A percentile compares a stretch with the other conserved stretches of the same genome.
phyloP scores from a whole-genome alignment of 1,284 basidiomycete genomes.

The Heterobasidion irregulare region DNA sequence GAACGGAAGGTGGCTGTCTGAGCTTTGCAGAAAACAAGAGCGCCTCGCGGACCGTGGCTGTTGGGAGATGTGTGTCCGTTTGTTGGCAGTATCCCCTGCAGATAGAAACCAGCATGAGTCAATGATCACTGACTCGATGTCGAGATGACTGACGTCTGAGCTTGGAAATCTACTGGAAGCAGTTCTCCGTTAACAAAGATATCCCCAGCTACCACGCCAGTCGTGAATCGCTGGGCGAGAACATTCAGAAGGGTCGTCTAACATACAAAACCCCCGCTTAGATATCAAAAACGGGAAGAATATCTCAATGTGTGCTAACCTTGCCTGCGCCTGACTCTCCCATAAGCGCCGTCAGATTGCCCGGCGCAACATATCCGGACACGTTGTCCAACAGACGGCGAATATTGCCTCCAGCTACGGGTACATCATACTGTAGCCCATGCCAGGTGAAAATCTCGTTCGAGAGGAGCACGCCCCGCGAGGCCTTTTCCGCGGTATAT shows the following conservation, averaged over 20 bases:
- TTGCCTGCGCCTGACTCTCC: slow-evolving; percentile 79
- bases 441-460: slow-evolving; percentile 57
- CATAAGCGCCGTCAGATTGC: slow-evolving; percentile 73
- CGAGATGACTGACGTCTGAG: slow-evolving; percentile 38
- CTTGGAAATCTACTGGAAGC: slow-evolving; percentile 69
- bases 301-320: slow-evolving; percentile 27
- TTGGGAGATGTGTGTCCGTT: slow-evolving; percentile 67
- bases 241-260: slow-evolving; percentile 76
- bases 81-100: slow-evolving; percentile 73
- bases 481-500: background rate
- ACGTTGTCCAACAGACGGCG: slow-evolving; percentile 69
- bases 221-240: slow-evolving; percentile 69
- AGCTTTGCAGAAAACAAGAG: slow-evolving; percentile 77
- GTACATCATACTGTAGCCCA: slow-evolving; percentile 54
- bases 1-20: slow-evolving; percentile 65
- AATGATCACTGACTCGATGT: background rate
- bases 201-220: slow-evolving; percentile 75
- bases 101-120: background rate
- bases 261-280: slow-evolving; percentile 24
- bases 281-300: slow-evolving; percentile 13
- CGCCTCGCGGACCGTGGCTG: slow-evolving; percentile 75
- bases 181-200: slow-evolving; percentile 71
- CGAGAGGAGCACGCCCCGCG: slow-evolving; percentile 12
- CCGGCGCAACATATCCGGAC: slow-evolving; percentile 78
- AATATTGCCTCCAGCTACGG: slow-evolving; percentile 42